Evolutionary conservation across 768 basidiomycete genomes (phyloP), one percentile per base, ranked within the genome.

Genomic region (Calocybe cyanea): DNA sequence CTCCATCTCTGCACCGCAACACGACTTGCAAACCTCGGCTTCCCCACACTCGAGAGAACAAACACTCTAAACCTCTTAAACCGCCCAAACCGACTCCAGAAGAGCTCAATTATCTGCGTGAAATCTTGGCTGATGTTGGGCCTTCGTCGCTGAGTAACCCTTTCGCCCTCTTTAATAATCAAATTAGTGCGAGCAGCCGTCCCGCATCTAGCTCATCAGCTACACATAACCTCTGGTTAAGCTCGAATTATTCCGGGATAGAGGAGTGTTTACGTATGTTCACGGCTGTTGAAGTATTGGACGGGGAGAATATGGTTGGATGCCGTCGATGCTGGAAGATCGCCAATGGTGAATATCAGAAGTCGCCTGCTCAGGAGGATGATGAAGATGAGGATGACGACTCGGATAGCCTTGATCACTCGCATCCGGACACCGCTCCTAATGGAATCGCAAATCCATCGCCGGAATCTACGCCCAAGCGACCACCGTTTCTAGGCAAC

Each of bases 321-420:
- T 98, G 94, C 62, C 77, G 86, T 52, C 76, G 85, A 41, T 98
- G 94, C 66, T 98, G 94, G 94, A 93, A 92, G 71, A 83, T 92
- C 28, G 81, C 79, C 45, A 80, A 92, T 57, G 85, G 87, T 14
- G 63, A 74, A 46, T 78, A 82, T 52, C 46, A 62, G 4, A 62
- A 63, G 3, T 63, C 68, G 41, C 35, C 38, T 7, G 58, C 25
- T 28, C 25, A 66, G 24, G 61, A 62, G 39, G 50, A 63, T 23
- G 57, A 70, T 23, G 59, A 60, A 41, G 56, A 65, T 18, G 56
- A 54, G 28, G 60, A 56, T 4, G 59, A 58, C 34, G 61, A 60
- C 19, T 52, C 54, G 2, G 56, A 52, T 24, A 55, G 46, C 39
- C 43, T 24, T 8, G 53, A 53, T 23, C 46, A 41, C 34, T 23